A percentile compares a stretch with the other conserved stretches of the same genome.
These are phyloP conservation scores for Aspergillus nidulans DNA, from an alignment of 495 filamentous ascomycete genomes.

Conservation along the genomic window DNA sequence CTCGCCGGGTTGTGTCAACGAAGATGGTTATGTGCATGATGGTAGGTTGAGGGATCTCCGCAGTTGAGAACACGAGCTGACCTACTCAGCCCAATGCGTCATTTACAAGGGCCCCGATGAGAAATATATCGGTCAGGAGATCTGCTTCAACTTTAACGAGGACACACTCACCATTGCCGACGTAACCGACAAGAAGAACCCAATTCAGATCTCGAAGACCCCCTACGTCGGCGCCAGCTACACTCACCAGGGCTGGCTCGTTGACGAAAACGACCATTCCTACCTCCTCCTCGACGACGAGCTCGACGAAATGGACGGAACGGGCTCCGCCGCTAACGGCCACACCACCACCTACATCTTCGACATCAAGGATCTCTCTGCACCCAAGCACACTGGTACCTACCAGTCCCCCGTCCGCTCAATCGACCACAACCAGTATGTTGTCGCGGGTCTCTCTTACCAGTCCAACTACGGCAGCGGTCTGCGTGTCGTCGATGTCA, in stretches of 20 bases:
- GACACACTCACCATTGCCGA: slow-evolving; percentile 19
- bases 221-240: slow-evolving; percentile 19
- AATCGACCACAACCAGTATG: slow-evolving; percentile 23
- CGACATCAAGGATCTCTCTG: slow-evolving; percentile 15
- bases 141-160: slow-evolving; percentile 25
- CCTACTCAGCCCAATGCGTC: slow-evolving; percentile 14
- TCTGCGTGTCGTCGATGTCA: slow-evolving; percentile 18
- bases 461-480: slow-evolving; percentile 20
- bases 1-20: slow-evolving; percentile 15
- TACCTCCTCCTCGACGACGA: slow-evolving; percentile 21
- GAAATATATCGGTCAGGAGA: slow-evolving; percentile 14
- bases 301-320: slow-evolving; percentile 18
- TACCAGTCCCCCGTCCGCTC: slow-evolving; percentile 20
- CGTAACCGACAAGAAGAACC: slow-evolving; percentile 15
- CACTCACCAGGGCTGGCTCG: slow-evolving; percentile 20
- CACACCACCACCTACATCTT: slow-evolving; percentile 23
- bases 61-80: neutral
- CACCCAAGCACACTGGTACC: slow-evolving; percentile 16
- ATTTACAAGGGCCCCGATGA: slow-evolving; percentile 17
- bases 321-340: slow-evolving; percentile 17
- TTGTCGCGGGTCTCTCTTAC: slow-evolving; percentile 16
- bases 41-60: neutral
- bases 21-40: slow-evolving; percentile 21
- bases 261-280: slow-evolving; percentile 6
- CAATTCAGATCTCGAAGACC: slow-evolving; percentile 19